phyloP scores from a whole-genome alignment of 2,329 filamentous ascomycete genomes.

The Gaeumannomyces tritici region DNA sequence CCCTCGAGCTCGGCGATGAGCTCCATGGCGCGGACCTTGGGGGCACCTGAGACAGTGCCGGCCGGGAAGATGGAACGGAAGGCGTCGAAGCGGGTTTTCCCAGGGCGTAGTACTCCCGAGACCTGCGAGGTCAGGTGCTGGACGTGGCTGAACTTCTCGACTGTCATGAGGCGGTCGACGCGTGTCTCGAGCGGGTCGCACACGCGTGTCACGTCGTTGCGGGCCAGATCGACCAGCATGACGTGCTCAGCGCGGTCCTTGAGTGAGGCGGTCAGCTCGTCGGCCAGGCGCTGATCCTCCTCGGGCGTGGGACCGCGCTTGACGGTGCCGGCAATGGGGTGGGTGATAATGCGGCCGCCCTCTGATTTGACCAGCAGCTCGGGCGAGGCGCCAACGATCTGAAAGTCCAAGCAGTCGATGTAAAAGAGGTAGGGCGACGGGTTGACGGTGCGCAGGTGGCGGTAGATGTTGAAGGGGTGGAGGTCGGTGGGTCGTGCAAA shows the following conservation, averaged over 20 bases:
- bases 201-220: slow-evolving; percentile 94
- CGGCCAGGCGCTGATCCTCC: slow-evolving; percentile 72
- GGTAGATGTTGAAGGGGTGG: slow-evolving; percentile 97
- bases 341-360: slow-evolving; percentile 73
- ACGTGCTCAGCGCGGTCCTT: slow-evolving; percentile 95
- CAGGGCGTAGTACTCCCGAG: slow-evolving; percentile 74
- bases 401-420: slow-evolving; percentile 82
- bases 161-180: slow-evolving; percentile 90
- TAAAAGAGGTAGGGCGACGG: slow-evolving; percentile 97
- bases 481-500: slow-evolving; percentile 81
- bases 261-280: slow-evolving; percentile 66
- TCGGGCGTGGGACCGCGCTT: slow-evolving; percentile 72
- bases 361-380: slow-evolving; percentile 92
- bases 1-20: slow-evolving; percentile 87
- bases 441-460: slow-evolving; percentile 92
- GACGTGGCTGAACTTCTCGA: slow-evolving; percentile 91
- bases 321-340: slow-evolving; percentile 94
- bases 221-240: slow-evolving; percentile 92
- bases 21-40: slow-evolving; percentile 95
- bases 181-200: slow-evolving; percentile 83
- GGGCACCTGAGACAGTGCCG: slow-evolving; percentile 88
- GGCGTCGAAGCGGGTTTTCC: slow-evolving; percentile 85
- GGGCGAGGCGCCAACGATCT: slow-evolving; percentile 90
- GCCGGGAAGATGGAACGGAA: slow-evolving; percentile 96
- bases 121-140: slow-evolving; percentile 97